Conservation (phyloP, 2,329 filamentous ascomycete genomes). For the Ploettnerulaceae sp. region DNA sequence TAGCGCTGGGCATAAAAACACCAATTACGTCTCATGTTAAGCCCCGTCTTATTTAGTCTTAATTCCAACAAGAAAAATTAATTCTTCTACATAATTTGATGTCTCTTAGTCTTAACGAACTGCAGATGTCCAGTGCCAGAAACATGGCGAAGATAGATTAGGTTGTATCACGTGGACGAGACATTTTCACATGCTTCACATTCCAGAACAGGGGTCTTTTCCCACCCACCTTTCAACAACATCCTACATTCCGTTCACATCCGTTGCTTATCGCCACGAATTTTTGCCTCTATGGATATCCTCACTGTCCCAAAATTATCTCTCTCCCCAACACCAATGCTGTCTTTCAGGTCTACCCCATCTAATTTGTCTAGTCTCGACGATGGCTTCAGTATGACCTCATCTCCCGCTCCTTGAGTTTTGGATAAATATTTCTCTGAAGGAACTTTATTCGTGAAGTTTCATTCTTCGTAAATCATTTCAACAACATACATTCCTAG, state of each 20-base stretch:
- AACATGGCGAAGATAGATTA: not conserved
- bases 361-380: no score
- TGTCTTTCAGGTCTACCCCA: not conserved
- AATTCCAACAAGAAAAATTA: no score
- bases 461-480: not conserved
- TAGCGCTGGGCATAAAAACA: not conserved
- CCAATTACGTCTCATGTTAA: no score
- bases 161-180: not conserved
- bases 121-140: not conserved
- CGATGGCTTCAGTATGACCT: not conserved
- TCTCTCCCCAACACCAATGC: not conserved
- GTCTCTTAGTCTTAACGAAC: no score
- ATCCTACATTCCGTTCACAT: conserved; percentile 1
- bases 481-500: not conserved
- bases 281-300: not conserved
- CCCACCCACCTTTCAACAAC: not conserved
- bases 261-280: conserved; percentile 5
- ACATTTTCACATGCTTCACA: not conserved
- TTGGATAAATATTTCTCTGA: not conserved
- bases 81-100: not conserved
- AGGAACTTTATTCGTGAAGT: not conserved
- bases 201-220: not conserved
- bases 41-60: no score
- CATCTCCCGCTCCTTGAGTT: not conserved
- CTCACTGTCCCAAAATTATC: no score